A percentile compares a stretch with the other conserved stretches of the same genome.
These are phyloP conservation scores for Verruconis gallopava DNA, from an alignment of 2,329 filamentous ascomycete genomes.

Conservation along the genomic window DNA sequence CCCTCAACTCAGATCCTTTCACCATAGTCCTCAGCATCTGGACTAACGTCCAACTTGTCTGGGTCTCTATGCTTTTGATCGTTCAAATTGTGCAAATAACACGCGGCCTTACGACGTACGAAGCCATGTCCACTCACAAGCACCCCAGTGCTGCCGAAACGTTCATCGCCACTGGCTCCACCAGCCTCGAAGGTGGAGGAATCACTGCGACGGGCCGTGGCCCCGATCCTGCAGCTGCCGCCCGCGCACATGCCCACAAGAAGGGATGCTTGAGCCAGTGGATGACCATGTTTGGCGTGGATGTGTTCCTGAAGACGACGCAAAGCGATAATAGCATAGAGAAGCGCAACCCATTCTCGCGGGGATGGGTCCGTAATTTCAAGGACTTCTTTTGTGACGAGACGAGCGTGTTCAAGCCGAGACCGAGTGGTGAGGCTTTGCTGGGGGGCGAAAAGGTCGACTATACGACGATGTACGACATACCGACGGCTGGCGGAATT, in stretches of 20 bases:
- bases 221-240: constrained; percentile 40
- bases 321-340: constrained; percentile 42
- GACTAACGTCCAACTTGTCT: constrained; percentile 73
- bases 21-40: constrained; percentile 69
- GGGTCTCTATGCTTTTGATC: constrained; percentile 93
- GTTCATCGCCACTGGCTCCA: constrained; percentile 60
- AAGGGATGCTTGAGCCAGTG: constrained; percentile 62
- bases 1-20: constrained; percentile 71
- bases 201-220: constrained; percentile 54
- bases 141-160: constrained; percentile 51
- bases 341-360: constrained; percentile 63
- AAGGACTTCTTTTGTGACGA: constrained; percentile 94
- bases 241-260: constrained; percentile 28
- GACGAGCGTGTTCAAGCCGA: constrained; percentile 62
- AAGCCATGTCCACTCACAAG: constrained; percentile 80
- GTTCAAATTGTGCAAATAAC: constrained; percentile 90
- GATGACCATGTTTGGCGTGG: constrained; percentile 75
- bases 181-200: constrained; percentile 53
- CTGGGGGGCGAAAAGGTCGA: constrained; percentile 70
- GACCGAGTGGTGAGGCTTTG: constrained; percentile 60
- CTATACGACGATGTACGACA: constrained; percentile 83
- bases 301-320: constrained; percentile 84
- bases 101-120: constrained; percentile 86
- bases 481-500: constrained; percentile 35
- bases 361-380: constrained; percentile 77